A percentile compares a stretch with the other conserved stretches of the same genome.
Conservation (phyloP, 176 grass and related monocot species). For the Zoysia japonica region DNA sequence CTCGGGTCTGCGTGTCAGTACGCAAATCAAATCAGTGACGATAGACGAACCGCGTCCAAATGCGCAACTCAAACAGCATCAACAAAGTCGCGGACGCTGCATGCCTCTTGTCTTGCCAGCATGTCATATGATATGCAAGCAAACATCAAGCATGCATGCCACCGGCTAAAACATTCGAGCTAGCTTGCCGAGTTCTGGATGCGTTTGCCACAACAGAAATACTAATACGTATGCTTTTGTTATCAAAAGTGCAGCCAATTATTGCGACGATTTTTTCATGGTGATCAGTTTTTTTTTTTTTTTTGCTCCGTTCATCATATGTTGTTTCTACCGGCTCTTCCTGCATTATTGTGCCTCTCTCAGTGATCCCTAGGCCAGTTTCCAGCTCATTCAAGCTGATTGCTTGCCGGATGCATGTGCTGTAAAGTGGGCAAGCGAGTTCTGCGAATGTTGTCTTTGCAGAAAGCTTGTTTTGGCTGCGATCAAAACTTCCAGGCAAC, state of each 20-base stretch:
- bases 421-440: conserved; percentile 35
- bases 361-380: conserved; percentile 24
- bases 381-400: conserved; percentile 46
- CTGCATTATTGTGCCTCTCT: conserved; percentile 38
- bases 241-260: not conserved
- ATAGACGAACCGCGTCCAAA: not conserved
- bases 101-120: not conserved
- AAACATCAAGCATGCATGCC: not conserved
- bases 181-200: not conserved
- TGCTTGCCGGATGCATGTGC: conserved; percentile 38
- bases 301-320: conserved; percentile 27
- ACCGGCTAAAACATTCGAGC: not conserved
- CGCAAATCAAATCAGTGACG: not conserved
- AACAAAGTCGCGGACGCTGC: not conserved
- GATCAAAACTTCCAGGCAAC: conserved; percentile 21
- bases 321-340: conserved; percentile 29
- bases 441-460: conserved; percentile 38
- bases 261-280: conserved; percentile 37
- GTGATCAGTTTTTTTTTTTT: not conserved
- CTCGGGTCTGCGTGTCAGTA: not conserved
- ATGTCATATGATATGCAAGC: not conserved
- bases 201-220: not conserved
- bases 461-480: conserved; percentile 39
- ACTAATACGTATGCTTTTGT: not conserved
- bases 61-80: not conserved